Conservation (phyloP, 2,329 filamentous ascomycete species). For the Onygenales sp. region DNA sequence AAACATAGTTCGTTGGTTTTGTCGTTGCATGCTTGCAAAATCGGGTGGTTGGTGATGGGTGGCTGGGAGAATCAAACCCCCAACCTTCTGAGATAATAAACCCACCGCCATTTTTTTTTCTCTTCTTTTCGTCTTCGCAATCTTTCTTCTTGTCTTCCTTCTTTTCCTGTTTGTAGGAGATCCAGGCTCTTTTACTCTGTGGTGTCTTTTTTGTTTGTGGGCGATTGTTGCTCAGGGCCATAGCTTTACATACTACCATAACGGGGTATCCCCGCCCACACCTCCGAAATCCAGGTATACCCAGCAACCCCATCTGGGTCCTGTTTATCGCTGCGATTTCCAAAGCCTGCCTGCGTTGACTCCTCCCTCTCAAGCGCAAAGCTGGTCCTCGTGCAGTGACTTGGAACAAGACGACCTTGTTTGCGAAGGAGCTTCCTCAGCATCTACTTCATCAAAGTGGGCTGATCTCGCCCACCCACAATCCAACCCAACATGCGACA, state of each 20-base stretch:
- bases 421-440: too few species aligned
- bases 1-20: not conserved
- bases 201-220: not conserved
- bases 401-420: too few species aligned
- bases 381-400: too few species aligned
- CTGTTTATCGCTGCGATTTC: too few species aligned
- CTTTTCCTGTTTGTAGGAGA: constrained; percentile 6
- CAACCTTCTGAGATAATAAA: not conserved
- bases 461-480: not conserved
- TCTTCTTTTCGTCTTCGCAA: constrained; percentile 6
- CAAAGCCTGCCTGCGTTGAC: too few species aligned
- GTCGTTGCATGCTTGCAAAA: not conserved
- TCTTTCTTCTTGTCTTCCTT: constrained; percentile 1
- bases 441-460: too few species aligned
- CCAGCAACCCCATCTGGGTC: too few species aligned
- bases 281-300: too few species aligned
- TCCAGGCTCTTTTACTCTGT: constrained; percentile 8
- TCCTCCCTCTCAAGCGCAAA: too few species aligned
- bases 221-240: not conserved
- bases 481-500: not conserved
- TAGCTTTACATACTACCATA: too few species aligned
- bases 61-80: constrained; percentile 19
- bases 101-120: constrained; percentile 8
- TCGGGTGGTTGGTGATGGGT: constrained; percentile 12
- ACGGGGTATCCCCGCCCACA: too few species aligned